Conservation (phyloP, 140 eudicot species). For the Oenanthe javanica region DNA sequence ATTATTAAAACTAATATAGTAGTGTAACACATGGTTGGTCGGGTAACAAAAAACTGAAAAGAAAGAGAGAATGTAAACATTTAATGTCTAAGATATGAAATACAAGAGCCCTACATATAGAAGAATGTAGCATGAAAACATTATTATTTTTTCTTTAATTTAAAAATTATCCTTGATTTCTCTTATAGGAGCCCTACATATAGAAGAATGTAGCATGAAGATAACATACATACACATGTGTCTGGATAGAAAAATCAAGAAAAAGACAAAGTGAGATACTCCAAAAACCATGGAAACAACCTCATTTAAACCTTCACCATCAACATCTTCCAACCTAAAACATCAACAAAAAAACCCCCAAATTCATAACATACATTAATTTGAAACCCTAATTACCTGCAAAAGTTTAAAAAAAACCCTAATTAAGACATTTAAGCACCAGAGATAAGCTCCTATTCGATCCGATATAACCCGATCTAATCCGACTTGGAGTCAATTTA, state of each 20-base stretch:
- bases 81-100: constrained; percentile 5
- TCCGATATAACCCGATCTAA: too few relatives aligned
- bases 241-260: not conserved
- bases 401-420: too few relatives aligned
- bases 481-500: too few relatives aligned
- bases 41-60: not conserved
- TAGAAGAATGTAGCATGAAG: not conserved
- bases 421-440: too few relatives aligned
- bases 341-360: too few relatives aligned
- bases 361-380: too few relatives aligned
- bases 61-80: constrained; percentile 1
- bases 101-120: constrained; percentile 5
- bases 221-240: not conserved
- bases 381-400: too few relatives aligned
- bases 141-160: not conserved
- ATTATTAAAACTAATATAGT: not conserved
- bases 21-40: not conserved
- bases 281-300: not conserved
- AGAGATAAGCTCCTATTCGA: too few relatives aligned
- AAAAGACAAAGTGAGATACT: not conserved
- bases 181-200: too few relatives aligned
- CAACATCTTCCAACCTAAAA: too few relatives aligned
- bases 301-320: too few relatives aligned
- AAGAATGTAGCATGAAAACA: not conserved
- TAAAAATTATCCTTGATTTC: not conserved